Evolutionary conservation across 2,329 filamentous ascomycete species (phyloP).

Genomic region (Ophidiomyces ophidiicola): DNA sequence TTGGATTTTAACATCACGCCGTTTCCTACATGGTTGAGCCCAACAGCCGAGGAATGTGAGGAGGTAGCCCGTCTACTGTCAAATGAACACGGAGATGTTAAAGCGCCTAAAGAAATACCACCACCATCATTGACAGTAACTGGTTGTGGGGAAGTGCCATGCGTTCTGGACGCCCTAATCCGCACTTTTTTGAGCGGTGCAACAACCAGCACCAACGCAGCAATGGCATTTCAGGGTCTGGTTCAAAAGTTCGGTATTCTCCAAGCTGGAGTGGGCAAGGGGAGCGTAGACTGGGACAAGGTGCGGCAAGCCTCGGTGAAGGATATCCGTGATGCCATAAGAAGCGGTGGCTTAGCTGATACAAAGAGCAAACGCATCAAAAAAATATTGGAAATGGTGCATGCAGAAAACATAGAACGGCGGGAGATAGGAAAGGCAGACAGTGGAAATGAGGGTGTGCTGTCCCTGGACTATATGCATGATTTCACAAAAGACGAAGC

Average conservation of each 20-base stretch:
- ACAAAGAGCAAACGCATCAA: constrained; percentile 63
- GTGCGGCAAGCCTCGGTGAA: constrained; percentile 48
- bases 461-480: constrained; percentile 54
- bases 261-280: constrained; percentile 51
- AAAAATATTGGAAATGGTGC: constrained; percentile 57
- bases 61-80: constrained; percentile 56
- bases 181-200: constrained; percentile 51
- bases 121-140: constrained; percentile 57
- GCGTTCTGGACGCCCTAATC: constrained; percentile 52
- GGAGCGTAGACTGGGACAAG: constrained; percentile 63
- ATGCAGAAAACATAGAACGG: constrained; percentile 53
- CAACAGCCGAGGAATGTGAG: constrained; percentile 56
- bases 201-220: constrained; percentile 49
- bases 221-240: constrained; percentile 53
- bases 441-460: constrained; percentile 49
- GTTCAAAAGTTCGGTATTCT: constrained; percentile 52
- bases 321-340: constrained; percentile 58
- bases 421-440: constrained; percentile 38
- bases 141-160: constrained; percentile 56
- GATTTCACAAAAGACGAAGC: constrained; percentile 44
- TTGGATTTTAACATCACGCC: constrained; percentile 33
- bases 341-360: constrained; percentile 56
- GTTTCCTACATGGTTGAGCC: constrained; percentile 54
- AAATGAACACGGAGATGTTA: constrained; percentile 52
- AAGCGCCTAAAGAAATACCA: constrained; percentile 54